Base-by-base conservation (phyloP, 192 early-diverging fungal genomes). In the Podila horticola region DNA sequence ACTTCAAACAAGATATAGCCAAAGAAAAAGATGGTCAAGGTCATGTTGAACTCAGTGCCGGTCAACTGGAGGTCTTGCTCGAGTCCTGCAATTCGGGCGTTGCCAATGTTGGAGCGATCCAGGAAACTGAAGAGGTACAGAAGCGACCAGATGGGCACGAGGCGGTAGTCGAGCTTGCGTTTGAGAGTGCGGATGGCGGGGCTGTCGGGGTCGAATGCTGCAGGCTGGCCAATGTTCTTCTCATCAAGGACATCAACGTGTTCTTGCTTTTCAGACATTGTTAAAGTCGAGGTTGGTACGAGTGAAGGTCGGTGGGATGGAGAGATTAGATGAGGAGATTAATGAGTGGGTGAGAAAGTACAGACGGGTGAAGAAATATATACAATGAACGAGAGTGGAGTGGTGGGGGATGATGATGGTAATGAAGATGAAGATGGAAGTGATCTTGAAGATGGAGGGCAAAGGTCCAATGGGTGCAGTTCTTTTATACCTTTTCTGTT, bases 1-100 rank as follows among this genome's bases (percentile, higher is more conserved):
- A 93, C 75, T 74, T 93, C 92, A 73, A 90, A 92, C 10, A 92
- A 20, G 33, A 93, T 74, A 74, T 92, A 85, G 2, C 87, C 79
- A 31, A 92, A 74, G 71, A 90, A 93, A 79, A 91, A 92, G 26
- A 88, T 82, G 38, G 89, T 86, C 1, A 93, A 52, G 26, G 85
- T 71, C 77, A 83, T 72, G 33, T 90, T 90, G 71, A 85, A 91
- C n/a, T 86, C 64, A 60, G 29, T 67, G 29, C 57, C 62, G 19
- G 45, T 68, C 15, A 88, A 62, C 49, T 68, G 69, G 24, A 90
- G 59, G 50, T 87, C 83, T 2, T 55, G 34, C 38, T 74, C 75
- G 12, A 89, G 19, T 22, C 75, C 74, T 11, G 85, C 72, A 20
- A 89, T 58, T 38, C 86, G 84, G 22, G 88, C 88, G 67, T 89